Conservation (phyloP, 306 rosid species). For the Medicago ruthenica region DNA sequence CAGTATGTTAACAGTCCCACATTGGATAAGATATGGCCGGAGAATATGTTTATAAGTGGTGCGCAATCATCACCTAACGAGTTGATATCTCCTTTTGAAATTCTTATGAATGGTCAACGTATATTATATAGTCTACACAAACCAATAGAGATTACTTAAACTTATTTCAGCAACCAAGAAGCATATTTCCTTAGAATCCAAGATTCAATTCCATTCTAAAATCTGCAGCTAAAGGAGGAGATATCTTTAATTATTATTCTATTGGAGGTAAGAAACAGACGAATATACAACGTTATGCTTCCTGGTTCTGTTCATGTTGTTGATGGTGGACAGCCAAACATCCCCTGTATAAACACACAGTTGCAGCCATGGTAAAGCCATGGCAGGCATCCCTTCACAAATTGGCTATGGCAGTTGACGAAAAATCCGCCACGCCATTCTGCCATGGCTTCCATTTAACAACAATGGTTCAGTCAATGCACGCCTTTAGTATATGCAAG, state of each 20-base stretch:
- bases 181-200: background rate
- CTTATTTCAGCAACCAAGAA: background rate
- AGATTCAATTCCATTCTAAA: background rate
- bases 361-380: background rate
- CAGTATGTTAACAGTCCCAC: background rate
- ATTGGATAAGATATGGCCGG: background rate
- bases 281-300: background rate
- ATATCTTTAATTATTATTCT: background rate
- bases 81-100: background rate
- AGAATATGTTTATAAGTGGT: background rate
- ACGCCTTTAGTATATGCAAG: background rate
- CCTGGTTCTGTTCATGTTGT: background rate
- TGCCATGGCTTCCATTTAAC: background rate
- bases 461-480: background rate
- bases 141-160: background rate
- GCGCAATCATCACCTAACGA: background rate
- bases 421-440: background rate
- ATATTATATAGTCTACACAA: background rate
- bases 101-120: background rate
- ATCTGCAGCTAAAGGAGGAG: slow-evolving; percentile 3
- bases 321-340: background rate
- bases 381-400: background rate
- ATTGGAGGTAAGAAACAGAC: background rate
- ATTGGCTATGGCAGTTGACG: background rate
- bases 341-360: background rate